phyloP scores from a whole-genome alignment of 2,329 filamentous ascomycete genomes.

The Nemania sp. region DNA sequence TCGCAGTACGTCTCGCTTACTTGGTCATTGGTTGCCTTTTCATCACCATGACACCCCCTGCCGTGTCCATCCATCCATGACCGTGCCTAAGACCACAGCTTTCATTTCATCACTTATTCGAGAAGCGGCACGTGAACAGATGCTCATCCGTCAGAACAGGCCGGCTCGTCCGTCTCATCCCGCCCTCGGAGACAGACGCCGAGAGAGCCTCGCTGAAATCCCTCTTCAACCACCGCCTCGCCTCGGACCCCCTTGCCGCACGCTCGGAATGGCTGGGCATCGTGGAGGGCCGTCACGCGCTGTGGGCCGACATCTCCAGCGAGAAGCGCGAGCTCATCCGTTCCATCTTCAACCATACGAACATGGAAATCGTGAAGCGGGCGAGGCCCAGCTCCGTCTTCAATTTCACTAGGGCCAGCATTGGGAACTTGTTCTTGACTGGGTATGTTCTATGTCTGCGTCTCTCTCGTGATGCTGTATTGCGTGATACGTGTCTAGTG shows the following conservation, averaged over 20 bases:
- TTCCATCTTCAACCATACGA: slow-evolving; percentile 75
- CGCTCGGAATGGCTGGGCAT: slow-evolving; percentile 85
- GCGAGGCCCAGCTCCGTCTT: slow-evolving; percentile 74
- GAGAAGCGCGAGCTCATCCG: slow-evolving; percentile 78
- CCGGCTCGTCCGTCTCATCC: slow-evolving; percentile 88
- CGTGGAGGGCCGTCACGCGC: slow-evolving; percentile 76
- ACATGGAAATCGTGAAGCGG: slow-evolving; percentile 78
- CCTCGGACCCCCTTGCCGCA: slow-evolving; percentile 62
- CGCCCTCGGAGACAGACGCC: slow-evolving; percentile 61
- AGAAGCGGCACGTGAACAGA: not conserved
- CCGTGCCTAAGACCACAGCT: not conserved
- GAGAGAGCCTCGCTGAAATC: slow-evolving; percentile 77
- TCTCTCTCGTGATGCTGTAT: not conserved
- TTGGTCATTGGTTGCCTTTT: too few species aligned
- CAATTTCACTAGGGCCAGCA: slow-evolving; percentile 75
- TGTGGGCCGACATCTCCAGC: slow-evolving; percentile 74
- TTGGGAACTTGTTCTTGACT: slow-evolving; percentile 80
- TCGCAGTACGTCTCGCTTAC: slow-evolving; percentile 35
- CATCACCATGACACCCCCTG: not conserved
- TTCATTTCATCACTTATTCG: too few species aligned
- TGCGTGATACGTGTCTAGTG: not conserved
- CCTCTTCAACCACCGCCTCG: slow-evolving; percentile 86
- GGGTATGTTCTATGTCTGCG: slow-evolving; percentile 50
- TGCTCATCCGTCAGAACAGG: slow-evolving; percentile 51
- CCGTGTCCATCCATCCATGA: not conserved